A percentile compares a stretch with the other conserved stretches of the same genome.
These are phyloP conservation scores for Balamuthia mandrillaris DNA, from an alignment of 208 protist genomes.

Conservation along the genomic window DNA sequence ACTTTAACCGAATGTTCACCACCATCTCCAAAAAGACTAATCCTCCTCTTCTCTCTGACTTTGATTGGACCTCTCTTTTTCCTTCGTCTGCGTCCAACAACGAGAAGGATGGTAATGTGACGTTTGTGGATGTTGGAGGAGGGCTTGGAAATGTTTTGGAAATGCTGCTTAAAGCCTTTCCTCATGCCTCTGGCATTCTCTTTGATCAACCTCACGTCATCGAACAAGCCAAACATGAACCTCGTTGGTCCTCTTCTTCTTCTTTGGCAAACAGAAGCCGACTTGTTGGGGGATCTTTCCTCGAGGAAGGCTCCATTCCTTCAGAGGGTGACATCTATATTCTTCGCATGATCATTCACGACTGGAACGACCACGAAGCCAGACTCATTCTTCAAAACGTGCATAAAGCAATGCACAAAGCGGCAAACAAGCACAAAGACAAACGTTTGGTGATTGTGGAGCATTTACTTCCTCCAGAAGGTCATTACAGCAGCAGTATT, in stretches of 20 bases:
- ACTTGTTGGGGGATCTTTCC: background rate
- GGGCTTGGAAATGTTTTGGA: slow-evolving; percentile 18
- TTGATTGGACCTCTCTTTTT: slow-evolving; percentile 8
- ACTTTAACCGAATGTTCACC: too few relatives aligned
- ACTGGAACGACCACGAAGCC: slow-evolving; percentile 1
- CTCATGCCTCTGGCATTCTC: slow-evolving; percentile 20
- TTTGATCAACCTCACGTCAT: slow-evolving; percentile 30
- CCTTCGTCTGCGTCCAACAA: background rate
- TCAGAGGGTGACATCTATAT: slow-evolving; percentile 29
- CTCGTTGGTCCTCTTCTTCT: background rate
- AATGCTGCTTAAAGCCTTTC: background rate
- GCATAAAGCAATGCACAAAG: background rate
- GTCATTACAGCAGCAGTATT: background rate
- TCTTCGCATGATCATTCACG: slow-evolving; percentile 35
- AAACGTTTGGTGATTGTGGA: background rate
- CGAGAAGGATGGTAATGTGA: background rate
- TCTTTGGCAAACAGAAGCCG: background rate
- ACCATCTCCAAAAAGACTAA: too few relatives aligned
- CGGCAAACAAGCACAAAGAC: background rate
- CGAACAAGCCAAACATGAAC: background rate
- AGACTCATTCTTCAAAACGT: background rate
- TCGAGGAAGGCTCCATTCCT: slow-evolving; percentile 1
- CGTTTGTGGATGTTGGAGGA: slow-evolving; percentile 23
- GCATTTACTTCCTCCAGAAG: slow-evolving; percentile 1
- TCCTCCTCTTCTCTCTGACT: slow-evolving; percentile 17